These are phyloP conservation scores for Globisporangium paddicum DNA, from an alignment of 352 stramenopile genomes.

Conservation along the genomic window DNA sequence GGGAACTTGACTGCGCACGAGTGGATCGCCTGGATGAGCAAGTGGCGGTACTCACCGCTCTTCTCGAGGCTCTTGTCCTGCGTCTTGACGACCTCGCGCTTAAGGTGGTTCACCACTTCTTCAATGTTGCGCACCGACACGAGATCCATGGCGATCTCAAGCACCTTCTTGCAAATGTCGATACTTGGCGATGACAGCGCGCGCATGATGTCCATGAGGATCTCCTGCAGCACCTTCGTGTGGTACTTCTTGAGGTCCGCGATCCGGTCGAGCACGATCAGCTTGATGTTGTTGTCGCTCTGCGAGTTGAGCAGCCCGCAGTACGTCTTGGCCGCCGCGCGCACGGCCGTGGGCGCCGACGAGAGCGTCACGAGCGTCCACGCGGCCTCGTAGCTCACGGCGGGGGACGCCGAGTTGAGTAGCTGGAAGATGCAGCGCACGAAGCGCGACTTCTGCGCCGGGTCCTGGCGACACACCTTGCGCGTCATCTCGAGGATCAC, in stretches of 20 bases:
- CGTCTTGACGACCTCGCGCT: conserved; percentile 89
- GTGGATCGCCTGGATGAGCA: conserved; percentile 99
- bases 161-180: conserved; percentile 98
- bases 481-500: conserved; percentile 98
- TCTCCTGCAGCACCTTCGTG: conserved; percentile 96
- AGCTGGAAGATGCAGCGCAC: conserved; percentile 98
- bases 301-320: conserved; percentile 96
- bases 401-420: conserved; percentile 89
- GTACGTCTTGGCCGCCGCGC: conserved; percentile 97
- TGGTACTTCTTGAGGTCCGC: conserved; percentile 97
- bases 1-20: conserved; percentile 97
- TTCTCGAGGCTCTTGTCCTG: conserved; percentile 93
- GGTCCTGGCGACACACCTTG: conserved; percentile 97
- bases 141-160: conserved; percentile 98
- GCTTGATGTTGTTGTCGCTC: conserved; percentile 99
- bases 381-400: conserved; percentile 97
- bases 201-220: conserved; percentile 99
- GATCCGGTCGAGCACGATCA: conserved; percentile 99
- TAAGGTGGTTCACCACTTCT: conserved; percentile 92
- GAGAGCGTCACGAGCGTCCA: conserved; percentile 99
- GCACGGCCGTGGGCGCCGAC: conserved; percentile 96
- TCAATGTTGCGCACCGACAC: conserved; percentile 97
- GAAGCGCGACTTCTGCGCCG: conserved; percentile 98
- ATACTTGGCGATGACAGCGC: conserved; percentile 96
- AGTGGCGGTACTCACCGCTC: conserved; percentile 93